Evolutionary conservation across 1,284 basidiomycete species (phyloP).

Genomic region (Limonomyces culmigenus): DNA sequence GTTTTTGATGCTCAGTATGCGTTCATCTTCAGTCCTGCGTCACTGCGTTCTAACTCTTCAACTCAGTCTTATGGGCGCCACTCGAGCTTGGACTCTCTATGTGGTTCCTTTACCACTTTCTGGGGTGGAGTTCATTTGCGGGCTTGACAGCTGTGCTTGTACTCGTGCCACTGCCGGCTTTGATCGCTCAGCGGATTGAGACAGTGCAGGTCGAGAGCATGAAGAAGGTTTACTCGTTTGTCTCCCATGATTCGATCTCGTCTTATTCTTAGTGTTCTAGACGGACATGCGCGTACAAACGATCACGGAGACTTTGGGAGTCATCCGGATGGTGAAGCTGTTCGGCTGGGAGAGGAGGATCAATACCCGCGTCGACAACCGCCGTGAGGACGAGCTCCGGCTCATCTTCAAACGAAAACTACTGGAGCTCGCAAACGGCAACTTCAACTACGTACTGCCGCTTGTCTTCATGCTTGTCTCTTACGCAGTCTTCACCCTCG

Average conservation of each 20-base stretch:
- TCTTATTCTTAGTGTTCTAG: constrained; percentile 9
- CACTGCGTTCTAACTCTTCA: constrained; percentile 2
- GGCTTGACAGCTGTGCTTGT: constrained; percentile 34
- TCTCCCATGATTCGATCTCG: neutral
- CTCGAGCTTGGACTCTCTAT: constrained; percentile 19
- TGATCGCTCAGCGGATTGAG: constrained; percentile 15
- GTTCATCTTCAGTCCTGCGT: neutral
- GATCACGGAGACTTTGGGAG: constrained; percentile 26
- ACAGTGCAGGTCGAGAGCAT: constrained; percentile 14
- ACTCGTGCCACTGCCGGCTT: constrained; percentile 32
- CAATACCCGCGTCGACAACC: too few relatives aligned
- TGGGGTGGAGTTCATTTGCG: constrained; percentile 35
- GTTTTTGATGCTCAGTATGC: constrained; percentile 12
- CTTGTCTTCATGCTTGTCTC: constrained; percentile 43
- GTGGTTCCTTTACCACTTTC: constrained; percentile 24
- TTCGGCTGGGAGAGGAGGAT: constrained; percentile 55
- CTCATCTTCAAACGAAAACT: constrained; percentile 25
- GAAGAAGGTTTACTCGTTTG: constrained; percentile 12
- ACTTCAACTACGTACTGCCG: constrained; percentile 36
- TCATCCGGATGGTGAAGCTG: constrained; percentile 39
- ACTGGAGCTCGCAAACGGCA: constrained; percentile 19
- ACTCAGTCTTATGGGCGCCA: constrained; percentile 17
- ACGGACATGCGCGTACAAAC: constrained; percentile 32
- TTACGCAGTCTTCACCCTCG: constrained; percentile 9
- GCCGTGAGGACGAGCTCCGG: constrained; percentile 37